These are phyloP conservation scores for Cyberlindnera sargentensis DNA, from an alignment of 805 yeast genomes.

Conservation along the genomic window DNA sequence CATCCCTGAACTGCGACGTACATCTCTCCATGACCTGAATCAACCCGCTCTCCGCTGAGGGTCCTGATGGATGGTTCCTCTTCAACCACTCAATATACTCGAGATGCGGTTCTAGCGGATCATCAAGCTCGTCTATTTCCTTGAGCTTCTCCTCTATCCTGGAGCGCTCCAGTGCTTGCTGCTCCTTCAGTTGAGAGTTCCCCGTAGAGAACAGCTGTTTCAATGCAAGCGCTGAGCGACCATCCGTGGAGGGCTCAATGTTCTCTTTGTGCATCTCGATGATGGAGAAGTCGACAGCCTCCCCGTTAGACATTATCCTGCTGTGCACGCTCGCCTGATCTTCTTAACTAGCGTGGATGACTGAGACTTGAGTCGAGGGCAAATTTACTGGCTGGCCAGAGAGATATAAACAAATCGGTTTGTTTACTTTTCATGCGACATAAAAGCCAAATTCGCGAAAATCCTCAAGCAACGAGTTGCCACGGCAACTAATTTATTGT, in stretches of 20 bases:
- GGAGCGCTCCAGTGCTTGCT: slow-evolving; percentile 30
- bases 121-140: slow-evolving; percentile 60
- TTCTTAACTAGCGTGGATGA: too few species aligned
- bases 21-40: slow-evolving; percentile 62
- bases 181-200: slow-evolving; percentile 21
- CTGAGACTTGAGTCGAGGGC: too few species aligned
- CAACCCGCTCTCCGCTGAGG: slow-evolving; percentile 56
- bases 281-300: slow-evolving; percentile 29
- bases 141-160: slow-evolving; percentile 44
- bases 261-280: slow-evolving; percentile 71
- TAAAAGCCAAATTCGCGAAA: too few species aligned
- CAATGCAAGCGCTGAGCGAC: slow-evolving; percentile 59
- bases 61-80: slow-evolving; percentile 54
- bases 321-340: too few species aligned
- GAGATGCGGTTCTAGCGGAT: slow-evolving; percentile 73
- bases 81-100: slow-evolving; percentile 72
- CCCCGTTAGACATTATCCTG: not conserved
- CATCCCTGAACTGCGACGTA: slow-evolving; percentile 60
- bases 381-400: too few species aligned
- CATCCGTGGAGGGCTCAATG: slow-evolving; percentile 57
- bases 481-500: too few species aligned
- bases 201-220: slow-evolving; percentile 34
- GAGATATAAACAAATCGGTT: too few species aligned
- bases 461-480: too few species aligned
- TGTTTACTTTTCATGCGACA: too few species aligned